Percentiles rank a stretch among this genome's conserved stretches.
Evolutionary conservation across 2,329 filamentous ascomycete genomes (phyloP).

Genomic region (Pseudocercospora eumusae): DNA sequence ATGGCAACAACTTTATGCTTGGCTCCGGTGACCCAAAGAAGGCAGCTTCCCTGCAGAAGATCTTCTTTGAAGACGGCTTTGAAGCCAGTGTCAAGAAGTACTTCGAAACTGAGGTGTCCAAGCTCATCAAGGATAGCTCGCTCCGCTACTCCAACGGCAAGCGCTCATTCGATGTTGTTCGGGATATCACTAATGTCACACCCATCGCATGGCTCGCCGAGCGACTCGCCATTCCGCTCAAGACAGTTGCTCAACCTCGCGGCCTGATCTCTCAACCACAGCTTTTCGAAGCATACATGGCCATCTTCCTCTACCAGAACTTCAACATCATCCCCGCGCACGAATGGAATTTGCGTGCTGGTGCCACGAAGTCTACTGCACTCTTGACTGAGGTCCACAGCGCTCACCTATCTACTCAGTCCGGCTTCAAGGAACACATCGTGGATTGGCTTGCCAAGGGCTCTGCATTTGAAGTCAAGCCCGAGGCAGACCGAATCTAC

Average conservation of each 20-base stretch:
- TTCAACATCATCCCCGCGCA: slow-evolving; percentile 55
- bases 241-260: slow-evolving; percentile 61
- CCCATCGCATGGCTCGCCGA: slow-evolving; percentile 66
- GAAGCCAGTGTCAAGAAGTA: slow-evolving; percentile 48
- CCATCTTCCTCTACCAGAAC: slow-evolving; percentile 54
- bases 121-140: slow-evolving; percentile 51
- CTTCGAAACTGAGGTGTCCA: slow-evolving; percentile 48
- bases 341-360: slow-evolving; percentile 53
- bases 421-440: slow-evolving; percentile 45
- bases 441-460: slow-evolving; percentile 53
- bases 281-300: slow-evolving; percentile 49
- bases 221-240: slow-evolving; percentile 67
- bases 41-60: slow-evolving; percentile 46
- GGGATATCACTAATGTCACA: slow-evolving; percentile 68
- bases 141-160: slow-evolving; percentile 49
- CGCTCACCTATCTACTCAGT: slow-evolving; percentile 50
- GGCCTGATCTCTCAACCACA: slow-evolving; percentile 55
- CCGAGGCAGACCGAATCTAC: slow-evolving; percentile 55
- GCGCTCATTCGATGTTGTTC: slow-evolving; percentile 57
- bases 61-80: slow-evolving; percentile 50
- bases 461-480: slow-evolving; percentile 52
- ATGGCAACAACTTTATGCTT: slow-evolving; percentile 52
- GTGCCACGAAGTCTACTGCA: slow-evolving; percentile 45
- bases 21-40: slow-evolving; percentile 49
- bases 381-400: slow-evolving; percentile 47